phyloP scores from a whole-genome alignment of 257 asterid species.

The Solanum infundibuliforme region DNA sequence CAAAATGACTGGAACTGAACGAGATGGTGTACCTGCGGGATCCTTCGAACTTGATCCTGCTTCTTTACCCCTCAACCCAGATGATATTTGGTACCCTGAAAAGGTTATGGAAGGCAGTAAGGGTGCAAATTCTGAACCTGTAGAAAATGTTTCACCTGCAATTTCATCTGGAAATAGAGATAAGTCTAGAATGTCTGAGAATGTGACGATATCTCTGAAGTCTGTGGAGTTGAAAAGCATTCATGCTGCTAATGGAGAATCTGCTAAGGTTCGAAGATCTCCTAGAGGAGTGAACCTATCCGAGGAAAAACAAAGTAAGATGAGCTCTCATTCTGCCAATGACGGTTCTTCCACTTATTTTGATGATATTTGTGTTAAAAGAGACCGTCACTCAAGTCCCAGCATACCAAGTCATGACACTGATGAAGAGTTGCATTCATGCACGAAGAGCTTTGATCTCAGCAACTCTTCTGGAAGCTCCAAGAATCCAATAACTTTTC shows the following conservation, averaged over 20 bases:
- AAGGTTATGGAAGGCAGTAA: constrained; percentile 4
- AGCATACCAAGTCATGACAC: neutral
- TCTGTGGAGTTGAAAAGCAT: constrained; percentile 9
- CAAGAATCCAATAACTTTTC: neutral
- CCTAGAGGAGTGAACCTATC: constrained; percentile 13
- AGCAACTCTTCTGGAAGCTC: neutral
- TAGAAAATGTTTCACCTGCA: neutral
- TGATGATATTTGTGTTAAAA: neutral
- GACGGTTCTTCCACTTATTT: neutral
- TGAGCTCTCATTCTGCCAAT: neutral
- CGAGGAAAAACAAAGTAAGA: neutral
- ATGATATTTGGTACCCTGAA: constrained; percentile 35
- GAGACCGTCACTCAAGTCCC: neutral
- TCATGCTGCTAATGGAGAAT: constrained; percentile 1
- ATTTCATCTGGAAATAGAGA: neutral
- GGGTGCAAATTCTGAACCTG: constrained; percentile 2
- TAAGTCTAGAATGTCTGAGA: constrained; percentile 1
- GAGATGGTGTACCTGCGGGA: constrained; percentile 60
- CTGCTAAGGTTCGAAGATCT: constrained; percentile 8
- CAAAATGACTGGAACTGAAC: constrained; percentile 50
- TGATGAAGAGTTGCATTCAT: neutral
- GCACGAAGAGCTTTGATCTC: neutral
- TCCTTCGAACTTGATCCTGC: constrained; percentile 89
- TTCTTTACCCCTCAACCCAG: constrained; percentile 41
- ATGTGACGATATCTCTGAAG: neutral